These are phyloP conservation scores for Senna tora DNA, from an alignment of 306 rosid species.

Conservation along the genomic window DNA sequence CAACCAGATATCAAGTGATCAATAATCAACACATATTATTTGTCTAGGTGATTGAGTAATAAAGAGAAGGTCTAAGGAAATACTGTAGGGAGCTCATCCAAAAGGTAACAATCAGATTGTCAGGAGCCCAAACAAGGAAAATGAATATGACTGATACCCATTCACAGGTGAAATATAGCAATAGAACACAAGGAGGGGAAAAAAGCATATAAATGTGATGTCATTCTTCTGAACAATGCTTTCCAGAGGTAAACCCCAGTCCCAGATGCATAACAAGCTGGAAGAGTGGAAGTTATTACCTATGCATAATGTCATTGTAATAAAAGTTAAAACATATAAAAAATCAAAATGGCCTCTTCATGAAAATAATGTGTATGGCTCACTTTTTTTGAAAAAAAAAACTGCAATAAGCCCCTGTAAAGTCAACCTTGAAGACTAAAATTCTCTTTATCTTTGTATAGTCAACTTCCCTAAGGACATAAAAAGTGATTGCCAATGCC, in stretches of 20 bases:
- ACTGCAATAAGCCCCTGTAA: not conserved
- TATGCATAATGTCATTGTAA: not conserved
- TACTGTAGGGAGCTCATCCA: not conserved
- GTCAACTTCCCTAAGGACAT: not conserved
- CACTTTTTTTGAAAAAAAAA: not conserved
- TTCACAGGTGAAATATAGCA: not conserved
- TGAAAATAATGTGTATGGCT: not conserved
- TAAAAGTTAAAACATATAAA: no score
- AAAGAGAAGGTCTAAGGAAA: not conserved
- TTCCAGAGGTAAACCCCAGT: not conserved
- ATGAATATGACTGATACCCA: not conserved
- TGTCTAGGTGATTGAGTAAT: not conserved
- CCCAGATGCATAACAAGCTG: not conserved
- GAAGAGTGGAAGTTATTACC: not conserved
- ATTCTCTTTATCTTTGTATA: not conserved
- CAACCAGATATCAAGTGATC: constrained; percentile 27
- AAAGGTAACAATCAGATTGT: not conserved
- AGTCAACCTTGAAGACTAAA: not conserved
- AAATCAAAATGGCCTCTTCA: not conserved
- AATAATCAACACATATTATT: constrained; percentile 12
- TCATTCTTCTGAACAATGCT: not conserved
- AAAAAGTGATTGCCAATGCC: not conserved
- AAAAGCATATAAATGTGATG: not conserved
- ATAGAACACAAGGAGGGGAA: not conserved
- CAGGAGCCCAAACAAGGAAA: not conserved